Percentiles rank a stretch among this genome's conserved stretches.
phyloP scores from a whole-genome alignment of 352 stramenopile species.

The Sclerospora graminicola region DNA sequence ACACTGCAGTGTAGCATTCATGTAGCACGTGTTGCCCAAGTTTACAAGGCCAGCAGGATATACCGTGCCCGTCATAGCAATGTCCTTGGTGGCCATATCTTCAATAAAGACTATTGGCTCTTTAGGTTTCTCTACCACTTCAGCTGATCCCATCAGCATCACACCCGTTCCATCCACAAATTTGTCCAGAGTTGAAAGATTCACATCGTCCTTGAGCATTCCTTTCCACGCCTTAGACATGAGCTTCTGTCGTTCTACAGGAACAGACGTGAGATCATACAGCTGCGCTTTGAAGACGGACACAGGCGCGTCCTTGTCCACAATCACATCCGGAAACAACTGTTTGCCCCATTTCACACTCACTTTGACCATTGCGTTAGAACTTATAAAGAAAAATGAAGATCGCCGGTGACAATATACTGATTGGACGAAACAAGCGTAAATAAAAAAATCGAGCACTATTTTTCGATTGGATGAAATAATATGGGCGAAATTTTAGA shows the following conservation, averaged over 20 bases:
- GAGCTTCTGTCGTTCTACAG: constrained; percentile 81
- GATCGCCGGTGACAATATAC: no score
- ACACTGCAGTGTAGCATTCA: constrained; percentile 93
- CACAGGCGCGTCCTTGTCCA: constrained; percentile 61
- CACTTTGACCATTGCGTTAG: constrained; percentile 42
- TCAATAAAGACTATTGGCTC: constrained; percentile 79
- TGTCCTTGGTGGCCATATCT: constrained; percentile 75
- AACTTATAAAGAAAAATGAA: no score
- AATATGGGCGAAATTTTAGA: no score
- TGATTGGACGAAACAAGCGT: no score
- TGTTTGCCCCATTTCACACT: constrained; percentile 86
- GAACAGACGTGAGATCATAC: constrained; percentile 70
- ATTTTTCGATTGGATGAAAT: no score
- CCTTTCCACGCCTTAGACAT: constrained; percentile 87
- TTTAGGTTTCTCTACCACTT: constrained; percentile 83
- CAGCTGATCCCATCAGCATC: constrained; percentile 92
- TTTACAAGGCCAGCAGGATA: constrained; percentile 91
- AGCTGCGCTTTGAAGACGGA: constrained; percentile 76
- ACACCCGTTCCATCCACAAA: constrained; percentile 54
- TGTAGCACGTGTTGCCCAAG: constrained; percentile 88
- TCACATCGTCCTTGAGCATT: constrained; percentile 81
- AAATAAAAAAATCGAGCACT: no score
- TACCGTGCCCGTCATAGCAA: constrained; percentile 68
- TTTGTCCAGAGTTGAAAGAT: constrained; percentile 44
- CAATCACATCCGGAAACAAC: constrained; percentile 46